Conservation (phyloP, 352 stramenopile genomes). For the Phytophthora hybrid region DNA sequence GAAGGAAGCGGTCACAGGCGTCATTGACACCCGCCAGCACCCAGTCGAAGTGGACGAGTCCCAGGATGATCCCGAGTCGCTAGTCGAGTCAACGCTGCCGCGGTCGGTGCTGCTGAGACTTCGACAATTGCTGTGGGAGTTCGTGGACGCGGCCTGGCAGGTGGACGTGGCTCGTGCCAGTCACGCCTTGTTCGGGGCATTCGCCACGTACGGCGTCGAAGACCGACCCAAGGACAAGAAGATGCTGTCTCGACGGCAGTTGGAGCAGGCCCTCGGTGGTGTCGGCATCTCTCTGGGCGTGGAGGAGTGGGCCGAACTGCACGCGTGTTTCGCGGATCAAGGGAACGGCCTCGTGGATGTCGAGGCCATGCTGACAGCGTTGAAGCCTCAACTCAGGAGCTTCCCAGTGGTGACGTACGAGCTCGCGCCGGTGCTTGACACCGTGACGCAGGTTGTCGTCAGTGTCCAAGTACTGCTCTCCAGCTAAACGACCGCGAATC, state of each 20-base stretch:
- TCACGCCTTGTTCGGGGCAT: constrained; percentile 22
- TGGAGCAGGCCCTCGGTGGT: constrained; percentile 51
- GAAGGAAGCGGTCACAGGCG: constrained; percentile 52
- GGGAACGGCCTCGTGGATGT: constrained; percentile 50
- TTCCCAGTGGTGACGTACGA: constrained; percentile 59
- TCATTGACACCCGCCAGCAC: constrained; percentile 33
- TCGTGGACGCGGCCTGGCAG: constrained; percentile 55
- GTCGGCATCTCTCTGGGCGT: constrained; percentile 38
- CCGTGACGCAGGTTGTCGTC: constrained; percentile 63
- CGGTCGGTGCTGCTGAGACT: constrained; percentile 44
- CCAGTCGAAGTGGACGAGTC: constrained; percentile 13
- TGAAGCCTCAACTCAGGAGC: constrained; percentile 46
- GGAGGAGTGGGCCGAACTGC: constrained; percentile 58
- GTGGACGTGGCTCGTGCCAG: constrained; percentile 42
- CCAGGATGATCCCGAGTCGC: constrained; percentile 2
- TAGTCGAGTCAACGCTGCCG: constrained; percentile 18
- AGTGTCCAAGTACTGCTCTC: constrained; percentile 56
- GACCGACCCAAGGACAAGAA: constrained; percentile 32
- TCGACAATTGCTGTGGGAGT: constrained; percentile 61
- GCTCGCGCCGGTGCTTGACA: constrained; percentile 59
- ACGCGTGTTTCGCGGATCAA: constrained; percentile 52
- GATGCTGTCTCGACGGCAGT: constrained; percentile 42
- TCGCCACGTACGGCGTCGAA: neutral
- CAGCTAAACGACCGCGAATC: constrained; percentile 12
- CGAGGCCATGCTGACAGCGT: constrained; percentile 42